Evolutionary conservation across 495 filamentous ascomycete genomes (phyloP).

Genomic region (Immersiella caudata): DNA sequence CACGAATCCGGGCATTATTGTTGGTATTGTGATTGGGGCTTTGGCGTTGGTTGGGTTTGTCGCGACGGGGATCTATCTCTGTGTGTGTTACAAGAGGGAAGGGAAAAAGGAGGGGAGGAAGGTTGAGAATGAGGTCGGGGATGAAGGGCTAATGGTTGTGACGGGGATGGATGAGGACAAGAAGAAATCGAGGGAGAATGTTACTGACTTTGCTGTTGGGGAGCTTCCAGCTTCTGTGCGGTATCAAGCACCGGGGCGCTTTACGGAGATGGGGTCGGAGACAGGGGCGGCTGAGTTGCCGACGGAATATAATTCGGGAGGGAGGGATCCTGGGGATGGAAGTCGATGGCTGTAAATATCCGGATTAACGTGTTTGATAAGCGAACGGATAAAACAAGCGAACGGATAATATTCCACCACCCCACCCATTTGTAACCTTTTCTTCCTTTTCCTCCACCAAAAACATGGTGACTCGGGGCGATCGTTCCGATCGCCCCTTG

Average conservation of each 20-base stretch:
- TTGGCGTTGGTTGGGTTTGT: slow-evolving; percentile 5
- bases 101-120: neutral
- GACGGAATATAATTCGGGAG: slow-evolving; percentile 5
- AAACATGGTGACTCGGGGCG: too few species aligned
- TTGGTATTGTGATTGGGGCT: slow-evolving; percentile 4
- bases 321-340: too few species aligned
- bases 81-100: neutral
- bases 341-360: too few species aligned
- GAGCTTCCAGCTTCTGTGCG: neutral
- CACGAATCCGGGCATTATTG: slow-evolving; percentile 1
- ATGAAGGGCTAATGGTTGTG: neutral
- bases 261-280: slow-evolving; percentile 10
- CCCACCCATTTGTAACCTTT: too few species aligned
- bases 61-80: neutral
- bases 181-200: neutral
- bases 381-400: too few species aligned
- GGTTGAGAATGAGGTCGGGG: neutral
- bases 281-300: neutral
- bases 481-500: too few species aligned
- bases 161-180: neutral
- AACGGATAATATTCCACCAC: too few species aligned
- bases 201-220: neutral
- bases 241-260: neutral
- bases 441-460: too few species aligned
- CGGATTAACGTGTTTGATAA: too few species aligned